These are phyloP conservation scores for Phytophthora sansomeana DNA, from an alignment of 352 stramenopile genomes.

Conservation along the genomic window DNA sequence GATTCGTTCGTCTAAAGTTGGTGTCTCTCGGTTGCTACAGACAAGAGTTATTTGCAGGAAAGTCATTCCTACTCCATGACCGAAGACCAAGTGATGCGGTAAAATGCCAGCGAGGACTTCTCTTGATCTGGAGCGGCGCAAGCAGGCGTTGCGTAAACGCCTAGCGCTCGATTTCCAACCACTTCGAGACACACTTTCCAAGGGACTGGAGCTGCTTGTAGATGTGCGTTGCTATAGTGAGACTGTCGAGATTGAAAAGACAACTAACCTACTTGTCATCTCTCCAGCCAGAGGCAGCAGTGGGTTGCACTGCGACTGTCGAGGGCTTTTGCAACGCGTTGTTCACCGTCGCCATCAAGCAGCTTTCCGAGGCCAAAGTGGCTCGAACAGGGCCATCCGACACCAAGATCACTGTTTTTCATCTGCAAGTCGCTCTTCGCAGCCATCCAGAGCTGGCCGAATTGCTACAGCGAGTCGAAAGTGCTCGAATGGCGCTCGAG, in stretches of 20 bases:
- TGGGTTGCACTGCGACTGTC: constrained; percentile 60
- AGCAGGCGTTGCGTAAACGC: constrained; percentile 52
- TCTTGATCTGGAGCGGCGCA: constrained; percentile 50
- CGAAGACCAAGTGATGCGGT: constrained; percentile 24
- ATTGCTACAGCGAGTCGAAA: constrained; percentile 46
- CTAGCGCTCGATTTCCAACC: constrained; percentile 67
- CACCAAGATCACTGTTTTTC: constrained; percentile 62
- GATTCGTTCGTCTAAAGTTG: not conserved
- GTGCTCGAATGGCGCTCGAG: constrained; percentile 45
- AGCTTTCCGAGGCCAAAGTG: constrained; percentile 40
- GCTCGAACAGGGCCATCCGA: constrained; percentile 39
- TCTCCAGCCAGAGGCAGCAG: constrained; percentile 53
- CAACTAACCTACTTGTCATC: constrained; percentile 4
- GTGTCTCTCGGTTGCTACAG: not conserved
- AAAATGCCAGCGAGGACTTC: constrained; percentile 34
- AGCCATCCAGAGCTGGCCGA: constrained; percentile 49
- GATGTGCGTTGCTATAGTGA: constrained; percentile 33
- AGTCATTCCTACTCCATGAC: not conserved
- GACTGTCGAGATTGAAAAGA: not conserved
- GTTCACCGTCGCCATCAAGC: constrained; percentile 56
- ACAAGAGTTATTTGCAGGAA: constrained; percentile 19
- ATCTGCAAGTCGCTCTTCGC: constrained; percentile 62
- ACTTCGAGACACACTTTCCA: constrained; percentile 55
- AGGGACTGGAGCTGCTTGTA: constrained; percentile 54
- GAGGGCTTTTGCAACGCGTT: constrained; percentile 64